A percentile compares a stretch with the other conserved stretches of the same genome.
Conservation (phyloP, 345 rosid genomes). For the Linum tenue region DNA sequence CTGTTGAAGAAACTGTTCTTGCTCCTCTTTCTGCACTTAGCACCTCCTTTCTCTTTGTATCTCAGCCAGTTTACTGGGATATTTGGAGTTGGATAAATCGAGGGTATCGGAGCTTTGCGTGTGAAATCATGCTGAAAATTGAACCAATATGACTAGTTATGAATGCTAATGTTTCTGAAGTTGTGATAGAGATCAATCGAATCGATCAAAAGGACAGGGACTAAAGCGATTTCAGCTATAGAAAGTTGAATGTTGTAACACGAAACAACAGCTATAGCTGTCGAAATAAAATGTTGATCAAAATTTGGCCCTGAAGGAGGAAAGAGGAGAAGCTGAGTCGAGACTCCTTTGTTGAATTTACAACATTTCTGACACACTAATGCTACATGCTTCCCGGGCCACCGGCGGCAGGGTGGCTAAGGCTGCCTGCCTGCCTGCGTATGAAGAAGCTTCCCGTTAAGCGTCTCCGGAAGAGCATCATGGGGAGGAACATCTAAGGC, state of each 20-base stretch:
- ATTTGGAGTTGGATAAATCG: too few species aligned
- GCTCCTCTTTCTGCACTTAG: too few species aligned
- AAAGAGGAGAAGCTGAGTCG: neutral
- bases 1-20: too few species aligned
- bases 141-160: too few species aligned
- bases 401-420: neutral
- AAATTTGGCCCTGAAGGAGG: slow-evolving; percentile 24
- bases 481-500: slow-evolving; percentile 6
- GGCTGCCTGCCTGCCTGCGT: neutral
- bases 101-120: too few species aligned
- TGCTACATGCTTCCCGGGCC: neutral
- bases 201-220: too few species aligned
- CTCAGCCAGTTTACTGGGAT: too few species aligned
- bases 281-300: slow-evolving; percentile 11
- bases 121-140: too few species aligned
- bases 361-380: slow-evolving; percentile 2
- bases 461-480: neutral
- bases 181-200: too few species aligned
- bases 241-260: neutral
- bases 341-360: neutral
- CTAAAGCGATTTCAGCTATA: too few species aligned
- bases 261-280: neutral
- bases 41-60: too few species aligned
- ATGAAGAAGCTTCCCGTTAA: slow-evolving; percentile 12
- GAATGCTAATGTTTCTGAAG: too few species aligned